Conservation (phyloP, 2,329 filamentous ascomycete species). For the Arachnomyces sp. region DNA sequence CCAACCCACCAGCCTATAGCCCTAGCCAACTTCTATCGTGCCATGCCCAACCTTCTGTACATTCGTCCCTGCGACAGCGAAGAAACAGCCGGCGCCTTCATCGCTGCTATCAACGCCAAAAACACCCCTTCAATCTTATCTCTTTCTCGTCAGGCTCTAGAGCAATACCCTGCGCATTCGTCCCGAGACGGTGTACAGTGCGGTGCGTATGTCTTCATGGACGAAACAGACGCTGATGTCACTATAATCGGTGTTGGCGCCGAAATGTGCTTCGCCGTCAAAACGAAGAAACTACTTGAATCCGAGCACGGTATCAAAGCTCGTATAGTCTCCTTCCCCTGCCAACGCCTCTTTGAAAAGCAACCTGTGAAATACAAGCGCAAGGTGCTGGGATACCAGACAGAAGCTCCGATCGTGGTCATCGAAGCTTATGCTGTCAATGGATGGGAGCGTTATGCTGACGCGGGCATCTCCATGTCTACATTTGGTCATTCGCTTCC, state of each 20-base stretch:
- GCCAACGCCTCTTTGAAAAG: constrained; percentile 42
- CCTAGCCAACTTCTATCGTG: constrained; percentile 48
- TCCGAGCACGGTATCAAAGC: constrained; percentile 28
- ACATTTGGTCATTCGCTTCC: constrained; percentile 43
- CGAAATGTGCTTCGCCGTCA: constrained; percentile 41
- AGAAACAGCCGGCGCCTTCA: constrained; percentile 42
- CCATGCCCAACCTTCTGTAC: constrained; percentile 56
- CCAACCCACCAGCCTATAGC: constrained; percentile 57
- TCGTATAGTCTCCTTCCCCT: constrained; percentile 44
- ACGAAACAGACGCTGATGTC: constrained; percentile 28
- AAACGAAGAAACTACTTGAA: constrained; percentile 36
- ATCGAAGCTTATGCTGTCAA: constrained; percentile 44
- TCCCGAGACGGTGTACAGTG: constrained; percentile 29
- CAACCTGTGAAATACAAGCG: constrained; percentile 41
- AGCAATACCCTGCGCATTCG: constrained; percentile 29
- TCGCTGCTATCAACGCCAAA: constrained; percentile 32
- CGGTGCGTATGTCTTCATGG: constrained; percentile 36
- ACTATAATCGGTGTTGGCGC: constrained; percentile 46
- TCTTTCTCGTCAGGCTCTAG: constrained; percentile 34
- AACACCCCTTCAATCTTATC: constrained; percentile 37
- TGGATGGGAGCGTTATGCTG: constrained; percentile 47
- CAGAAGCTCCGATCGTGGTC: constrained; percentile 35
- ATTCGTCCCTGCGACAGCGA: constrained; percentile 53
- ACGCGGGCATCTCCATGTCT: constrained; percentile 39
- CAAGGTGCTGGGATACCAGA: constrained; percentile 31